These are phyloP conservation scores for Penicillium goetzii DNA, from an alignment of 495 filamentous ascomycete genomes.

Conservation along the genomic window DNA sequence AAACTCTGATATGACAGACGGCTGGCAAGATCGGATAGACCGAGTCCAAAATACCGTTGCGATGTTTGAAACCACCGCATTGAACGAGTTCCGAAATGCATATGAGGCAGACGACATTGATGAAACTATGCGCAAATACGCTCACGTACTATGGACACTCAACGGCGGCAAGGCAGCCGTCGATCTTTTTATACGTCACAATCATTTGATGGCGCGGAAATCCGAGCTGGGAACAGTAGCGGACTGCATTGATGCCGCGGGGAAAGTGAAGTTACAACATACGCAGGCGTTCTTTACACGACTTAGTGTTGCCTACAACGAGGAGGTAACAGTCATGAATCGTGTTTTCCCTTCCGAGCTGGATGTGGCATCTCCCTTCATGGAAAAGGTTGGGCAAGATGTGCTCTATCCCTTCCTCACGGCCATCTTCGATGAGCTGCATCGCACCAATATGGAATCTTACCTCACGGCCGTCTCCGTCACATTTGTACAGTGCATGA, in stretches of 20 bases:
- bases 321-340: constrained; percentile 81
- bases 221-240: constrained; percentile 73
- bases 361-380: constrained; percentile 73
- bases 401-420: constrained; percentile 87
- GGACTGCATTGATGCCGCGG: constrained; percentile 77
- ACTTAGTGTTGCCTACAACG: constrained; percentile 73
- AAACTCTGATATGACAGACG: constrained; percentile 75
- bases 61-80: constrained; percentile 88
- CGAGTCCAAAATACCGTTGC: constrained; percentile 73
- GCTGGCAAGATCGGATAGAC: constrained; percentile 69
- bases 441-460: constrained; percentile 70
- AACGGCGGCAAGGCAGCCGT: constrained; percentile 80
- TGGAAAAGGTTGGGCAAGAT: constrained; percentile 82
- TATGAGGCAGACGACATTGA: constrained; percentile 90
- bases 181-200: constrained; percentile 85
- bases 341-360: constrained; percentile 80
- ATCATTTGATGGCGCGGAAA: constrained; percentile 76
- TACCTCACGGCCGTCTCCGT: constrained; percentile 88
- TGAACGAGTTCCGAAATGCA: constrained; percentile 89
- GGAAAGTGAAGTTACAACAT: constrained; percentile 69
- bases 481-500: constrained; percentile 80
- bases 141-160: constrained; percentile 77
- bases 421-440: constrained; percentile 85
- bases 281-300: constrained; percentile 80
- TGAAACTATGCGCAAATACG: constrained; percentile 85